Base-by-base conservation (phyloP, 306 rosid genomes). In the Rosa chinensis region DNA sequence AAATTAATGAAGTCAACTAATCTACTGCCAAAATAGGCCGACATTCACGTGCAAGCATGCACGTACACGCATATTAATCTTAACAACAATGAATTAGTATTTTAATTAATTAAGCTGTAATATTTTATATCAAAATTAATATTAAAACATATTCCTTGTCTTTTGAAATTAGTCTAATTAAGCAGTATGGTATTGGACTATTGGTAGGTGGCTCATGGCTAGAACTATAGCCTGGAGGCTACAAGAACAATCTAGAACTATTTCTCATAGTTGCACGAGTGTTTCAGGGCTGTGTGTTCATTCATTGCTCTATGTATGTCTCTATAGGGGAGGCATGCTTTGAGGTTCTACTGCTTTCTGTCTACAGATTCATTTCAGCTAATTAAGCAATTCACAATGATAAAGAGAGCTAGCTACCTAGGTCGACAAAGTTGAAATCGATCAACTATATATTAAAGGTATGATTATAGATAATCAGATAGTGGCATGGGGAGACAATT, bases 211-310 rank as follows among this genome's bases (percentile, higher is more conserved):
- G 64, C 59, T 42, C 23, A 39, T 35, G 23, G 55, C 61, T 53
- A 6, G 61, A 18, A 14, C 47, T 42, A 59, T 16, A 70, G 7
- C 49, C 55, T 53, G 40, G 52, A 6, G 5, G 13, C 6, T 35
- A 32, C 28, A 72, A 73, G 61, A 70, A 80, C 70, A 67, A 59
- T 80, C 80, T 47, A 66, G 84, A 83, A 72, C 11, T 62, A 80
- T 79, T 84, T 70, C 70, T 66, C 70, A 49, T 81, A 80, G 87
- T 72, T 89, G 92, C 96, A 91, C 96, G 89, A 86, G 86, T 85
- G 89, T 72, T 77, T 81, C 85, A 75, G 21, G 37, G 52, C 77
- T 3, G 64, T 52, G 37, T 53, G 8, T 11, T 64, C 9, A 5
- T 35, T 64, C 43, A 6, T 32, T 56, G 23, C 42, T 66, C 47